phyloP scores from a whole-genome alignment of 139 green algal genomes.

The Pleodorina starrii region DNA sequence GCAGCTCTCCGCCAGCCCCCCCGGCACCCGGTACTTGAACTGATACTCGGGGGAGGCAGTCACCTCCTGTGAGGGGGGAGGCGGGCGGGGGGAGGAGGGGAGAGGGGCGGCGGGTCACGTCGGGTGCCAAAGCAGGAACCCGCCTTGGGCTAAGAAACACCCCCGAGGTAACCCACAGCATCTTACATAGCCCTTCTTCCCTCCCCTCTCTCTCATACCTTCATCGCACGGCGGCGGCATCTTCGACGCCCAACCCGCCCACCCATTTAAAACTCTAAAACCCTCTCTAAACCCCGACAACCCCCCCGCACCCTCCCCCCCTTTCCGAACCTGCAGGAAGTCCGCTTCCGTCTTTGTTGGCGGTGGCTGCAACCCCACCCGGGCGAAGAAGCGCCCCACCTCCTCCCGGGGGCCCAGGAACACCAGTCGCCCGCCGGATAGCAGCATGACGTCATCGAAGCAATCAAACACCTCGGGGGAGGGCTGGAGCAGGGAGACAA shows the following conservation, averaged over 20 bases:
- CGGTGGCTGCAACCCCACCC: slow-evolving; percentile 59
- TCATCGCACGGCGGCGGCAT: too few species aligned
- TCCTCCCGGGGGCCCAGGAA: slow-evolving; percentile 65
- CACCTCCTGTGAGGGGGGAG: slow-evolving; percentile 28
- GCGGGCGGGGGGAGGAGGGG: neutral
- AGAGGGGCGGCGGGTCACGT: too few species aligned
- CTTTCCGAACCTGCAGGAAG: slow-evolving; percentile 83
- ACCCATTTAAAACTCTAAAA: too few species aligned
- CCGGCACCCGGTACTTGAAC: neutral
- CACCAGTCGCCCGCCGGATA: slow-evolving; percentile 63
- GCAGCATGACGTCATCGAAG: slow-evolving; percentile 76
- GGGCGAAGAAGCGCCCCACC: slow-evolving; percentile 76
- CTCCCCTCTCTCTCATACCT: too few species aligned
- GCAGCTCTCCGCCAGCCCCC: neutral
- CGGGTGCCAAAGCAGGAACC: too few species aligned
- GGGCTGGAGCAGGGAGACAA: slow-evolving; percentile 89
- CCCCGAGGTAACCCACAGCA: too few species aligned
- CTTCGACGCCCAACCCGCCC: too few species aligned
- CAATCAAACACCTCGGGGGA: slow-evolving; percentile 79
- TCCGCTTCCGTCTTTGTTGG: slow-evolving; percentile 76
- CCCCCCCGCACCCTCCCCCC: too few species aligned
- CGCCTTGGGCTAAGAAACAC: too few species aligned
- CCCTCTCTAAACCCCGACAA: too few species aligned
- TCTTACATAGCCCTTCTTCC: too few species aligned
- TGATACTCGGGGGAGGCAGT: slow-evolving; percentile 14